These are phyloP conservation scores for Xylaria venustula DNA, from an alignment of 495 filamentous ascomycete species.

Conservation along the genomic window DNA sequence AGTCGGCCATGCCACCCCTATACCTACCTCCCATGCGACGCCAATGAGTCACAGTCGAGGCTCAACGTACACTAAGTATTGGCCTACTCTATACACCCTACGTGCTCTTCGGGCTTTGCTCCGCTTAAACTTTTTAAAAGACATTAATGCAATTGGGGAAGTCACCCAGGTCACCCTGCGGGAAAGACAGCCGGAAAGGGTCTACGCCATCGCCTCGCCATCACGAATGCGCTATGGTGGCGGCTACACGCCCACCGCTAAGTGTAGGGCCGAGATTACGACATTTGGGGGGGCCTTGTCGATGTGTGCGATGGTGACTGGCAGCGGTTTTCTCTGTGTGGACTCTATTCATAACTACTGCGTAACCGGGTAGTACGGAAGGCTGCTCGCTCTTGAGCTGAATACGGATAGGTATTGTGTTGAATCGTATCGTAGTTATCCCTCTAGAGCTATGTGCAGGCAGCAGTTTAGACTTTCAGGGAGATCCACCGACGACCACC, in stretches of 20 bases:
- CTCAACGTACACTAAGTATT: not conserved
- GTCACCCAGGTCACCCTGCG: not conserved
- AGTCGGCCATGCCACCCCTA: not conserved
- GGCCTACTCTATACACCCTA: not conserved
- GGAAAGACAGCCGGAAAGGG: not conserved
- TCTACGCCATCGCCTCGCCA: constrained; percentile 8
- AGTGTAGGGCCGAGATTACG: constrained; percentile 1
- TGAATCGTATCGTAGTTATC: too few species aligned
- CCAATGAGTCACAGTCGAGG: not conserved
- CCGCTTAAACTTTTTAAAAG: not conserved
- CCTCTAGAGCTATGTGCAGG: not conserved
- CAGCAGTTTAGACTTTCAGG: not conserved
- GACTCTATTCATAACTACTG: not conserved
- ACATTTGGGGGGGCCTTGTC: constrained; percentile 5
- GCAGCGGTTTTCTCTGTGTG: constrained; percentile 1
- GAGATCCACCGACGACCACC: not conserved
- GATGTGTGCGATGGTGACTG: constrained; percentile 16
- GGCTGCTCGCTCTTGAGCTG: not conserved
- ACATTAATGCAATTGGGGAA: constrained; percentile 3
- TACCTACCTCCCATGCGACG: not conserved
- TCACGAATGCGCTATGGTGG: not conserved
- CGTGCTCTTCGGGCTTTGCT: not conserved
- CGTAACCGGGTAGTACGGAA: constrained; percentile 10
- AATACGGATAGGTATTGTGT: not conserved
- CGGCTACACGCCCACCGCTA: constrained; percentile 7